Base-by-base conservation (phyloP, 1,139 yeast species). In the Nakaseomyces kungkrabaensis region DNA sequence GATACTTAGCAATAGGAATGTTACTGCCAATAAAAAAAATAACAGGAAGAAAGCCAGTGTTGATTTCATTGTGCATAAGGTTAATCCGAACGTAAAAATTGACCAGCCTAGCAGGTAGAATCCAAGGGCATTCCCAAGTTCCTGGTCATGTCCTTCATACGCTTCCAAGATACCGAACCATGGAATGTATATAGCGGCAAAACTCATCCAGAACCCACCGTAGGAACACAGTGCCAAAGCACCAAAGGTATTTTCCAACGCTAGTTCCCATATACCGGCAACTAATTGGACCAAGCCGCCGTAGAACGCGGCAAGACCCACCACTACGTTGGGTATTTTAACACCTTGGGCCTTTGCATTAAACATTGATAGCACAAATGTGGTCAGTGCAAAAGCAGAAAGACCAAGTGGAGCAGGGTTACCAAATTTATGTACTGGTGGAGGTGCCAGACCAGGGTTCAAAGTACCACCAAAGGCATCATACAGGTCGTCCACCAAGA, bases 381-480 rank as follows among this genome's bases (percentile, higher is more conserved):
- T 85, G 22, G 95, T 85, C 57, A 87, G 72, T 6, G 95, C 95
- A 63, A 89, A 88, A 4, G 87, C 94, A 47, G 81, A 76, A 55
- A 89, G 73, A 11, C 96, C 96, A 50, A 89, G 73, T 2, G 96
- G 96, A 47, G 94, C 87, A 43, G 96, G 95, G 67, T 88, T 88
- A 54, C 85, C 96, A 65, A 87, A 82, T 67, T 81, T 76, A 66
- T 85, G 79, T 47, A 76, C 72, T 33, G 95, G 81, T 38, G 85
- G 58, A 33, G 61, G 61, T 4, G 68, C 60, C 44, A 61, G 56
- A 52, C 82, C 82, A 22, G 83, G 82, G 57, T 74, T 75, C 59
- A 77, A 68, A 37, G 75, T 68, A 71, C 83, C 82, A 57, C 82
- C 84, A 56, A 79, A 78, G 9, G 85, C 85, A 46, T 68, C 66